Conservation (phyloP, 176 grass and related monocot genomes). For the Phoenix dactylifera region DNA sequence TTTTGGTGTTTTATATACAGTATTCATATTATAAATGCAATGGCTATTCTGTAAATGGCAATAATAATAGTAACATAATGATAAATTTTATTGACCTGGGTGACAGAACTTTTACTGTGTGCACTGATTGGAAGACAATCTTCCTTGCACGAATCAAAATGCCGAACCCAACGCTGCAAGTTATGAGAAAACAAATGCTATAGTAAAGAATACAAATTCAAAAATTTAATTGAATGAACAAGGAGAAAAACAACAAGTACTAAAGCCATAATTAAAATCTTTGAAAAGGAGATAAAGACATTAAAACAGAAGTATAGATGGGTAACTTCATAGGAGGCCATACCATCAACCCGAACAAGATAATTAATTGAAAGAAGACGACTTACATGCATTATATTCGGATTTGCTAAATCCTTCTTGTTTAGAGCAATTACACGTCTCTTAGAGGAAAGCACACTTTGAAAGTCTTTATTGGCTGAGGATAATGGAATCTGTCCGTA, state of each 20-base stretch:
- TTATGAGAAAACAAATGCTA: slow-evolving; percentile 7
- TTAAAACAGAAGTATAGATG: no score
- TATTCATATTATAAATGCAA: neutral
- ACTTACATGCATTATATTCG: slow-evolving; percentile 87
- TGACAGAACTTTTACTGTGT: slow-evolving; percentile 78
- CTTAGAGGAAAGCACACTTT: slow-evolving; percentile 52
- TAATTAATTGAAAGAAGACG: neutral
- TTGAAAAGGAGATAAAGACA: no score
- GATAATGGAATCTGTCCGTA: slow-evolving; percentile 64
- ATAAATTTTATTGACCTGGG: slow-evolving; percentile 39
- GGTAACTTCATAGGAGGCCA: no score
- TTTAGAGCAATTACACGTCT: slow-evolving; percentile 86
- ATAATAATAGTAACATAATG: no score
- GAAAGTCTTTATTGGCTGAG: slow-evolving; percentile 76
- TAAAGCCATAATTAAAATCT: no score
- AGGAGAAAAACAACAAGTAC: neutral
- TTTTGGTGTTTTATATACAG: no score
- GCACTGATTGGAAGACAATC: slow-evolving; percentile 89
- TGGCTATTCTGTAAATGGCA: no score
- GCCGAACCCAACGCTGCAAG: slow-evolving; percentile 62
- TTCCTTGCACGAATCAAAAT: slow-evolving; percentile 71
- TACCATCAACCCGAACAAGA: neutral
- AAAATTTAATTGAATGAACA: slow-evolving; percentile 2
- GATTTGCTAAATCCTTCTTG: slow-evolving; percentile 94
- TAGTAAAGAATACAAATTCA: slow-evolving; percentile 1